These are phyloP conservation scores for Lecanicillium sp. DNA, from an alignment of 2,329 filamentous ascomycete species.

Conservation along the genomic window DNA sequence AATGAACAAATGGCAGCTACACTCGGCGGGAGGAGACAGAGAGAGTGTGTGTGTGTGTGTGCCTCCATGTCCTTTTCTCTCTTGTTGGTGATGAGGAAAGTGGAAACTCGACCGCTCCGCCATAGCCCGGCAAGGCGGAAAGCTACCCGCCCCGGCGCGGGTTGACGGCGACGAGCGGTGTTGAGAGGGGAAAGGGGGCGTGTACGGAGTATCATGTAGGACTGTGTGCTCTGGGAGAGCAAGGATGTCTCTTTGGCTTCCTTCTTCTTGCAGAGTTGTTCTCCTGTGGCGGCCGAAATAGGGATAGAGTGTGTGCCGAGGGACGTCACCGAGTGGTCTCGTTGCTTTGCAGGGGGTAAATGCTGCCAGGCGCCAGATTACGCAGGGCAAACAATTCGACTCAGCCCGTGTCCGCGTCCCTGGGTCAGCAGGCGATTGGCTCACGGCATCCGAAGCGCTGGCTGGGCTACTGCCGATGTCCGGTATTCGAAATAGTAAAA, in stretches of 20 bases:
- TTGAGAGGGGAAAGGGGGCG: neutral
- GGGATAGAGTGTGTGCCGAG: neutral
- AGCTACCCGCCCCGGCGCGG: conserved; percentile 4
- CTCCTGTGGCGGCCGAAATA: neutral
- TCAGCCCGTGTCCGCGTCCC: neutral
- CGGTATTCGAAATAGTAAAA: conserved; percentile 3
- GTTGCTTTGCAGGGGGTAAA: too few species aligned
- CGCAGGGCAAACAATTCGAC: neutral
- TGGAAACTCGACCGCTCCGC: neutral
- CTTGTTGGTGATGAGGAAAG: conserved; percentile 7
- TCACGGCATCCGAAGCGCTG: neutral
- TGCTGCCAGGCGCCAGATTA: too few species aligned
- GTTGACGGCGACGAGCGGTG: conserved; percentile 1
- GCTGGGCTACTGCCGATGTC: neutral
- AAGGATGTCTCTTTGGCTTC: neutral
- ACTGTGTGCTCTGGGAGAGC: neutral
- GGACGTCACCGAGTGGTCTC: neutral
- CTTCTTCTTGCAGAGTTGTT: neutral
- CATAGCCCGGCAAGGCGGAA: conserved; percentile 10
- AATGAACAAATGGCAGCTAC: neutral
- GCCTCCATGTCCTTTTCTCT: neutral
- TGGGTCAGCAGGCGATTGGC: neutral
- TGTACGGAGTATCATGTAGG: too few species aligned
- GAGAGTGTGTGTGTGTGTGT: neutral
- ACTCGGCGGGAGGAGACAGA: neutral